Evolutionary conservation across 495 filamentous ascomycete genomes (phyloP).

Genomic region (Neurospora pannonica): DNA sequence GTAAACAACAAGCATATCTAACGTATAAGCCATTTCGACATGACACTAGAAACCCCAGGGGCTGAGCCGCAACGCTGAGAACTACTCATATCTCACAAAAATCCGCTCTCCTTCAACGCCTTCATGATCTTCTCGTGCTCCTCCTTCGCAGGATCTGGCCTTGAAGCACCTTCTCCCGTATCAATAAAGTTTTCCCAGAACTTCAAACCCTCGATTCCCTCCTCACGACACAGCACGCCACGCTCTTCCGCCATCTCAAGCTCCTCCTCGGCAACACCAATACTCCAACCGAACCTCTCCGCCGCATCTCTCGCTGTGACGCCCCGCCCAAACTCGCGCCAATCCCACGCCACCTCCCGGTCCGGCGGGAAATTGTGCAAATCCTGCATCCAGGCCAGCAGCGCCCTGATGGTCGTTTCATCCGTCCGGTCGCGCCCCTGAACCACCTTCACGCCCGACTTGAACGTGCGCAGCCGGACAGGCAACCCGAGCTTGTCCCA

Average conservation of each 20-base stretch:
- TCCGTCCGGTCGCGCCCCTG: slow-evolving; percentile 84
- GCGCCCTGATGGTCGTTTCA: slow-evolving; percentile 70
- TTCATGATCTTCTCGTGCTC: slow-evolving; percentile 19
- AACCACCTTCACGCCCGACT: slow-evolving; percentile 84
- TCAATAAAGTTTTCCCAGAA: slow-evolving; percentile 70
- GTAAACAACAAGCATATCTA: neutral
- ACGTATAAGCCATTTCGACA: neutral
- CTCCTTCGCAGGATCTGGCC: slow-evolving; percentile 12
- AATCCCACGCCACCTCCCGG: slow-evolving; percentile 63
- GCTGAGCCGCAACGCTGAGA: neutral
- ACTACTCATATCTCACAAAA: slow-evolving; percentile 25
- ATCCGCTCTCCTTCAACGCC: slow-evolving; percentile 24
- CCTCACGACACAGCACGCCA: slow-evolving; percentile 74
- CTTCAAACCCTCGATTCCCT: slow-evolving; percentile 68
- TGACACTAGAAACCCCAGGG: neutral
- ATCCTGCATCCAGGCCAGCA: slow-evolving; percentile 70
- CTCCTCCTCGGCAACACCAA: slow-evolving; percentile 94
- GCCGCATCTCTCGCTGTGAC: slow-evolving; percentile 86
- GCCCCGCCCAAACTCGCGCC: slow-evolving; percentile 65
- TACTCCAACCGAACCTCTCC: slow-evolving; percentile 92
- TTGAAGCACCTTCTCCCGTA: slow-evolving; percentile 26
- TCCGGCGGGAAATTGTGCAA: slow-evolving; percentile 55
- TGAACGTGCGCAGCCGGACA: slow-evolving; percentile 78
- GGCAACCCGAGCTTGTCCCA: slow-evolving; percentile 88
- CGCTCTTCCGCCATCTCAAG: slow-evolving; percentile 92